Evolutionary conservation across 495 filamentous ascomycete genomes (phyloP).

Genomic region (Tuber umbilicatum): DNA sequence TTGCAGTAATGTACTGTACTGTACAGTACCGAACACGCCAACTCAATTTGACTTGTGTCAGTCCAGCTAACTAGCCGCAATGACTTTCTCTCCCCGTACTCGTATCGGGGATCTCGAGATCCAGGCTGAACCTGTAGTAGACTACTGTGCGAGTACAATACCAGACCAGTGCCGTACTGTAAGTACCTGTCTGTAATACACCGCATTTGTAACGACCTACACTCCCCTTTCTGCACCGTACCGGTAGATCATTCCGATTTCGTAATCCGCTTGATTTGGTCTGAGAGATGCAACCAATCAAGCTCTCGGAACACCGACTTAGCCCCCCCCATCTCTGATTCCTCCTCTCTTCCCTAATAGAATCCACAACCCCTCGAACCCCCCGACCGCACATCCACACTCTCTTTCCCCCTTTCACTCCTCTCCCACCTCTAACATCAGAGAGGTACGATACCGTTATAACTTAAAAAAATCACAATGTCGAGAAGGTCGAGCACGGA

Average conservation of each 20-base stretch:
- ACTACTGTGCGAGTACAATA: no score
- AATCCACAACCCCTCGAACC: constrained; percentile 1
- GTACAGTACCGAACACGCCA: neutral
- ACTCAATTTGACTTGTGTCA: neutral
- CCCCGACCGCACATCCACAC: neutral
- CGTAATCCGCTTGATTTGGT: no score
- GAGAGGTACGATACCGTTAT: constrained; percentile 17
- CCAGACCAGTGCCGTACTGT: no score
- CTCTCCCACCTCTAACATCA: neutral
- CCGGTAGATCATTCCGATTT: no score
- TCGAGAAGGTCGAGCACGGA: constrained; percentile 16
- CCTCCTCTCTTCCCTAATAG: neutral
- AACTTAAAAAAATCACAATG: constrained; percentile 15
- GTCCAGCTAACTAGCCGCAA: neutral
- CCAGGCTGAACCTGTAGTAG: neutral
- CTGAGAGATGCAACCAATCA: no score
- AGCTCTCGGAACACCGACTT: neutral
- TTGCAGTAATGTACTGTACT: neutral
- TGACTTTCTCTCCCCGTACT: no score
- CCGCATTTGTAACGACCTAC: no score
- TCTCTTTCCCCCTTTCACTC: neutral
- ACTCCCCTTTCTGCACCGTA: neutral
- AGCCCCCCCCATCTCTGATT: neutral
- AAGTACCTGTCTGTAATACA: no score
- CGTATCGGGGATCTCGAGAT: neutral